Evolutionary conservation across 148 eudicot species (phyloP).

Genomic region (Fagopyrum homotropicum): DNA sequence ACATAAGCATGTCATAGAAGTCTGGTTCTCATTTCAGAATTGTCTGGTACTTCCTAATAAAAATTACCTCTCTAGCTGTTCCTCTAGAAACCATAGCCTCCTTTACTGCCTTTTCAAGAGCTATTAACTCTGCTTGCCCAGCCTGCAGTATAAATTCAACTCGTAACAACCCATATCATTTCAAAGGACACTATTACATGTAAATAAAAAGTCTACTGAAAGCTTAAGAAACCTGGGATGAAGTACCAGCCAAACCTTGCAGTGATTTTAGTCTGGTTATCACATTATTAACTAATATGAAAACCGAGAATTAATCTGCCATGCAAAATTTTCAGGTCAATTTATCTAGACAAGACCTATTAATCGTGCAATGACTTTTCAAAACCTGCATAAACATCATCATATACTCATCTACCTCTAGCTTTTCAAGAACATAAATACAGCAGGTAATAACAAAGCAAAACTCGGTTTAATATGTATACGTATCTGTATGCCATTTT

Average conservation of each 20-base stretch:
- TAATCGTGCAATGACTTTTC: not conserved
- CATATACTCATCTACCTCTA: not conserved
- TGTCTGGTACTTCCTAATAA: constrained; percentile 1
- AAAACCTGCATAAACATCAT: not conserved
- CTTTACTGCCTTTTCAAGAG: constrained; percentile 76
- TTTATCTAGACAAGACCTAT: not conserved
- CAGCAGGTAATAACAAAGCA: not conserved
- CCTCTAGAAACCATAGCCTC: constrained; percentile 76
- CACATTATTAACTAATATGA: not conserved
- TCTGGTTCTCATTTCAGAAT: not conserved
- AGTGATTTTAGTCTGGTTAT: not conserved
- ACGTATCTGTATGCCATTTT: not conserved
- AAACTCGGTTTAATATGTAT: not conserved
- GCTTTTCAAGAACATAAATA: not conserved
- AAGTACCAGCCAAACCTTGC: not conserved
- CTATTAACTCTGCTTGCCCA: constrained; percentile 78
- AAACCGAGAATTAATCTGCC: not conserved
- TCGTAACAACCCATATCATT: constrained; percentile 4
- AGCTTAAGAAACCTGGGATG: not conserved
- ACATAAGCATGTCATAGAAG: not conserved
- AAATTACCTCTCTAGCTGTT: constrained; percentile 81
- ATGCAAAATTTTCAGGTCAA: not conserved
- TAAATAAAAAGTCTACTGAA: not conserved
- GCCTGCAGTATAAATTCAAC: constrained; percentile 43
- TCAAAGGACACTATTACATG: not conserved